A percentile compares a stretch with the other conserved stretches of the same genome.
These are phyloP conservation scores for Nothomitra cinnamomea DNA, from an alignment of 2,329 filamentous ascomycete genomes.

Conservation along the genomic window DNA sequence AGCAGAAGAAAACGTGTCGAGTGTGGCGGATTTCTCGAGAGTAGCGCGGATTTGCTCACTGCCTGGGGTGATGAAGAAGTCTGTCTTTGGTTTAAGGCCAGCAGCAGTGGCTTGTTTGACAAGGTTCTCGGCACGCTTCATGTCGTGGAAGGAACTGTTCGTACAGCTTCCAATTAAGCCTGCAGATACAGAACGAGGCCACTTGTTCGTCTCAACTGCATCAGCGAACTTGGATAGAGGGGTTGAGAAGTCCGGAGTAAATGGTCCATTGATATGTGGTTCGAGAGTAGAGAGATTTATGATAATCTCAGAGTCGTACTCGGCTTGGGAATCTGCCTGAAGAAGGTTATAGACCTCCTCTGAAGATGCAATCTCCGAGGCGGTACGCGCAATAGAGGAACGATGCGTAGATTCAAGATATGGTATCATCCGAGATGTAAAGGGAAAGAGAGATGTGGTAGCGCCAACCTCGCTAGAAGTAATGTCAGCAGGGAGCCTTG, in stretches of 20 bases:
- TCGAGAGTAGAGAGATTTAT: slow-evolving; percentile 84
- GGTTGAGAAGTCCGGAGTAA: slow-evolving; percentile 88
- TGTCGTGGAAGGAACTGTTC: slow-evolving; percentile 97
- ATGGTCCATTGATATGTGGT: slow-evolving; percentile 92
- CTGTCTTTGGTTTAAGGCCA: slow-evolving; percentile 74
- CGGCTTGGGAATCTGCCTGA: slow-evolving; percentile 58
- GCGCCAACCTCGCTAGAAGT: slow-evolving; percentile 60
- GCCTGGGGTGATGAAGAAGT: slow-evolving; percentile 92
- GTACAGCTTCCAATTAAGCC: slow-evolving; percentile 96
- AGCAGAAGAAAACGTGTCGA: slow-evolving; percentile 69
- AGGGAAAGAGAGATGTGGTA: slow-evolving; percentile 93
- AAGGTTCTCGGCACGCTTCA: slow-evolving; percentile 86
- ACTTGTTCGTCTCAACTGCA: slow-evolving; percentile 65
- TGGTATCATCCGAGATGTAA: slow-evolving; percentile 63
- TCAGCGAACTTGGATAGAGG: slow-evolving; percentile 81
- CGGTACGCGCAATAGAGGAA: slow-evolving; percentile 49
- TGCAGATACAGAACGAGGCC: slow-evolving; percentile 82
- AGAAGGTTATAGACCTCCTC: slow-evolving; percentile 47
- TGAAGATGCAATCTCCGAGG: slow-evolving; percentile 41
- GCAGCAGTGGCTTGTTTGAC: slow-evolving; percentile 80
- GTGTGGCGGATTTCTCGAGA: slow-evolving; percentile 71
- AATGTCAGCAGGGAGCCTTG: not conserved
- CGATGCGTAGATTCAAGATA: slow-evolving; percentile 79
- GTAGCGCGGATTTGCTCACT: slow-evolving; percentile 95
- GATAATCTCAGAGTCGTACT: slow-evolving; percentile 81